Evolutionary conservation across 495 filamentous ascomycete species (phyloP).

Genomic region (Oleoguttula mirabilis): DNA sequence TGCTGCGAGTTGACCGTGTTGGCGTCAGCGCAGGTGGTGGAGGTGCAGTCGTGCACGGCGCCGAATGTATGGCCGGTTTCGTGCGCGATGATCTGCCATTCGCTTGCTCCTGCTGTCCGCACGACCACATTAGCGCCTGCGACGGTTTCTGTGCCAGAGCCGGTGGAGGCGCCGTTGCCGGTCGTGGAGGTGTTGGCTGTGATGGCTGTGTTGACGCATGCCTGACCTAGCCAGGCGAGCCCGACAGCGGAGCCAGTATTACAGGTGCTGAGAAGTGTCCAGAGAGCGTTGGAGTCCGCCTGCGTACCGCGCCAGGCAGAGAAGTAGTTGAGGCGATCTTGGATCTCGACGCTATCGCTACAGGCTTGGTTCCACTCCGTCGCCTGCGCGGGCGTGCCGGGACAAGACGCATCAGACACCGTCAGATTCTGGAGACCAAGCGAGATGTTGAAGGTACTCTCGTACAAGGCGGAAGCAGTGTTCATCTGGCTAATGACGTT

Average conservation of each 20-base stretch:
- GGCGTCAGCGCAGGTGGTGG: conserved; percentile 48
- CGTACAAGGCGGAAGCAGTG: conserved; percentile 73
- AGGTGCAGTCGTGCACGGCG: conserved; percentile 84
- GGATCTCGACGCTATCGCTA: conserved; percentile 49
- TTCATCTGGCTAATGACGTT: conserved; percentile 82
- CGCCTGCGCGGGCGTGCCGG: conserved; percentile 46
- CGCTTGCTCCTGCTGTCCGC: conserved; percentile 49
- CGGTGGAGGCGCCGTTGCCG: conserved; percentile 28
- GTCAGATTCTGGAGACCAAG: conserved; percentile 79
- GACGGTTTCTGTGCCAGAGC: conserved; percentile 49
- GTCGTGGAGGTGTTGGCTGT: conserved; percentile 27
- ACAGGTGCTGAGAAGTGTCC: conserved; percentile 84
- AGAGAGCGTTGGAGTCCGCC: conserved; percentile 74
- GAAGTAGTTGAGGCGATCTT: conserved; percentile 72
- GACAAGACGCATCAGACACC: conserved; percentile 56
- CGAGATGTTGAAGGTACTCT: conserved; percentile 85
- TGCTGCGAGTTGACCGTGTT: conserved; percentile 54
- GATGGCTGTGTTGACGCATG: conserved; percentile 47
- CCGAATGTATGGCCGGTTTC: conserved; percentile 94
- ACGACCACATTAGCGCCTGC: conserved; percentile 85
- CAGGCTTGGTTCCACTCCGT: conserved; percentile 78
- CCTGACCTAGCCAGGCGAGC: conserved; percentile 82
- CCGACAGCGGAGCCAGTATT: conserved; percentile 79
- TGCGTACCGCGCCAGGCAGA: conserved; percentile 71
- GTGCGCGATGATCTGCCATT: conserved; percentile 96